A percentile compares a stretch with the other conserved stretches of the same genome.
phyloP scores from a whole-genome alignment of 2,329 filamentous ascomycete species.

The Cryphonectria japonica region DNA sequence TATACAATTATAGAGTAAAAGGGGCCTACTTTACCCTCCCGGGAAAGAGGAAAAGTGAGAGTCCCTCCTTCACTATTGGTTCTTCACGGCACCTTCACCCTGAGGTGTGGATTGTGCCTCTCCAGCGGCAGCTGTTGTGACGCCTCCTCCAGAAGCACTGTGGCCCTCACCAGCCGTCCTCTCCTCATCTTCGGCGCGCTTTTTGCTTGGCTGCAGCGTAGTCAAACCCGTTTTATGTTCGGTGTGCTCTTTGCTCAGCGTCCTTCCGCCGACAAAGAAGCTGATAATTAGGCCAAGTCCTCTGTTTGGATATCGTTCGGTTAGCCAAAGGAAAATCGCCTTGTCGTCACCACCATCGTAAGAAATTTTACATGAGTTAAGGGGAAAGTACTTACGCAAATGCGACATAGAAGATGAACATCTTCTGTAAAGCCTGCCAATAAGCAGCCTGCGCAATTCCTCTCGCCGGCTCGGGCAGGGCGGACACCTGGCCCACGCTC shows the following conservation, averaged over 20 bases:
- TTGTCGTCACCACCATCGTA: neutral
- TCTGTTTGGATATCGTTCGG: neutral
- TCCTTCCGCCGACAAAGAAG: slow-evolving; percentile 52
- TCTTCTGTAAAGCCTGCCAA: slow-evolving; percentile 53
- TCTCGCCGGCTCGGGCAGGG: slow-evolving; percentile 51
- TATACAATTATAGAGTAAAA: neutral
- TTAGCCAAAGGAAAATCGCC: neutral
- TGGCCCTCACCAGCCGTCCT: slow-evolving; percentile 2
- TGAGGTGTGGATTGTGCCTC: neutral
- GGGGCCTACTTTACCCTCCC: neutral
- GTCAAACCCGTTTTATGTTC: slow-evolving; percentile 63
- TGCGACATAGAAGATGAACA: slow-evolving; percentile 62
- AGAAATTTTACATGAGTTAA: neutral
- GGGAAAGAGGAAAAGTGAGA: neutral
- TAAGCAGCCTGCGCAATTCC: slow-evolving; percentile 50
- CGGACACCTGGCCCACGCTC: slow-evolving; percentile 60
- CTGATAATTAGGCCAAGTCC: slow-evolving; percentile 52
- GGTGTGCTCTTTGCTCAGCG: slow-evolving; percentile 58
- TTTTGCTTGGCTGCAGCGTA: slow-evolving; percentile 42
- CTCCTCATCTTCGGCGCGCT: slow-evolving; percentile 36
- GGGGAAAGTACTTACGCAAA: slow-evolving; percentile 40
- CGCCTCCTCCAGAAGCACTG: neutral
- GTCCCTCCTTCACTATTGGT: neutral
- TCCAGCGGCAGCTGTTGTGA: neutral
- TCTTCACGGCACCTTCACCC: neutral